These are phyloP conservation scores for Pythium scleroteichum DNA, from an alignment of 352 stramenopile species.

Conservation along the genomic window DNA sequence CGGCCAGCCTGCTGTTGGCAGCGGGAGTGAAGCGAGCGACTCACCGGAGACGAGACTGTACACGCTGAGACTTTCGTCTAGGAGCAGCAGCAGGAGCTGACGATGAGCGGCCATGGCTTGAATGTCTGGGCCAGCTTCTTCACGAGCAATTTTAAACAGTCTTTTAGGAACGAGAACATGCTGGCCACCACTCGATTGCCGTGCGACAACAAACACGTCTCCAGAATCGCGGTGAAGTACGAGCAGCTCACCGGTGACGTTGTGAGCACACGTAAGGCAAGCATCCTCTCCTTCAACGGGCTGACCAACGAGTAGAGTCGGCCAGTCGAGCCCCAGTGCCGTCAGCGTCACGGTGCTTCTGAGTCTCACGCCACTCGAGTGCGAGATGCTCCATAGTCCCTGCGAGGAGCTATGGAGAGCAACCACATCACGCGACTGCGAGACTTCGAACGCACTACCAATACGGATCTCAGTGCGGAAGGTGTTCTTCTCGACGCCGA, in stretches of 20 bases:
- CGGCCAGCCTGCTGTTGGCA: constrained; percentile 33
- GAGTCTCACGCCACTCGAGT: constrained; percentile 50
- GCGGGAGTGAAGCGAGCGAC: constrained; percentile 33
- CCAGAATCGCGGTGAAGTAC: constrained; percentile 39
- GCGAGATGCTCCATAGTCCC: constrained; percentile 74
- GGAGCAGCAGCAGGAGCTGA: constrained; percentile 40
- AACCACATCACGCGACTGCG: constrained; percentile 1
- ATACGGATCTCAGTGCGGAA: constrained; percentile 80
- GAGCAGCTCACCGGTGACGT: constrained; percentile 77
- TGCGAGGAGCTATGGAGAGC: constrained; percentile 54
- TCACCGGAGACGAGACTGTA: constrained; percentile 61
- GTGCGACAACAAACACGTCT: constrained; percentile 45
- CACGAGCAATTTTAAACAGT: constrained; percentile 2
- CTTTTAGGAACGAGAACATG: constrained; percentile 4
- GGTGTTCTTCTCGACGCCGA: constrained; percentile 63
- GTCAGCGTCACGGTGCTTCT: constrained; percentile 51
- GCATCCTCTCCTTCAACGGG: not conserved
- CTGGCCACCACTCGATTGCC: not conserved
- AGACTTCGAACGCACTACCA: constrained; percentile 54
- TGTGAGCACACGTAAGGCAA: constrained; percentile 51
- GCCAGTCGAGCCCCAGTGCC: constrained; percentile 46
- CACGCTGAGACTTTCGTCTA: constrained; percentile 31
- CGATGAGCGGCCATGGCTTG: constrained; percentile 39
- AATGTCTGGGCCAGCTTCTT: constrained; percentile 4
- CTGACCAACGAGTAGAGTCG: constrained; percentile 14